These are phyloP conservation scores for Amanita pallidorosea DNA, from an alignment of 768 basidiomycete species.

Conservation along the genomic window DNA sequence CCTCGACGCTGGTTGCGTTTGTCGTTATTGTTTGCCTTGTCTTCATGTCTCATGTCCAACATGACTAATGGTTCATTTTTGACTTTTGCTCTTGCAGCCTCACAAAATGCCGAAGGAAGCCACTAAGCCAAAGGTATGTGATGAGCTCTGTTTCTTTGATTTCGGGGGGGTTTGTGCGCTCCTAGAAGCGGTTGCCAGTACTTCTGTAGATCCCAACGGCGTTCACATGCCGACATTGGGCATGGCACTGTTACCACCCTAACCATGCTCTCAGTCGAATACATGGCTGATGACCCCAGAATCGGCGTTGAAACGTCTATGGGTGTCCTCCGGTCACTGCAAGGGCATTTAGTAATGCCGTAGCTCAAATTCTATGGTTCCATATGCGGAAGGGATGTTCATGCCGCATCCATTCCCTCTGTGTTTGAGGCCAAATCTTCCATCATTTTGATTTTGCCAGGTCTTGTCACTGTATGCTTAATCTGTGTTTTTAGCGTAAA, in stretches of 20 bases:
- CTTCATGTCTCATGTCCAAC: conserved; percentile 5
- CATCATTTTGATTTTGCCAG: neutral
- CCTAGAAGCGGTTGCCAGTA: neutral
- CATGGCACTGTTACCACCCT: neutral
- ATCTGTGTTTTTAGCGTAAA: conserved; percentile 43
- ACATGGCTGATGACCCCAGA: neutral
- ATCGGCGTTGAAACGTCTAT: neutral
- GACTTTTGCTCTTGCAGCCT: conserved; percentile 3
- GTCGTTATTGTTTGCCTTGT: conserved; percentile 1
- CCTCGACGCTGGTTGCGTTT: neutral
- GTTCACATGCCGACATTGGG: neutral
- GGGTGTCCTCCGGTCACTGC: neutral
- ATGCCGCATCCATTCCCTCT: neutral
- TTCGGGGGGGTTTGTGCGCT: conserved; percentile 4
- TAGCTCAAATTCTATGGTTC: neutral
- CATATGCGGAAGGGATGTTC: neutral
- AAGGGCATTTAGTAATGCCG: neutral
- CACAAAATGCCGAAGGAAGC: conserved; percentile 71
- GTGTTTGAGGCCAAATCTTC: neutral
- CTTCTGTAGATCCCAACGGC: neutral
- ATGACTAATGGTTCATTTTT: conserved; percentile 5
- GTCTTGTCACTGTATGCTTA: neutral
- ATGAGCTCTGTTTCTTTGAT: conserved; percentile 12
- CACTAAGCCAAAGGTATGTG: conserved; percentile 55
- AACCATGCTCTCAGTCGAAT: neutral